Base-by-base conservation (phyloP, 106 monocot species). In the Platanthera zijinensis region DNA sequence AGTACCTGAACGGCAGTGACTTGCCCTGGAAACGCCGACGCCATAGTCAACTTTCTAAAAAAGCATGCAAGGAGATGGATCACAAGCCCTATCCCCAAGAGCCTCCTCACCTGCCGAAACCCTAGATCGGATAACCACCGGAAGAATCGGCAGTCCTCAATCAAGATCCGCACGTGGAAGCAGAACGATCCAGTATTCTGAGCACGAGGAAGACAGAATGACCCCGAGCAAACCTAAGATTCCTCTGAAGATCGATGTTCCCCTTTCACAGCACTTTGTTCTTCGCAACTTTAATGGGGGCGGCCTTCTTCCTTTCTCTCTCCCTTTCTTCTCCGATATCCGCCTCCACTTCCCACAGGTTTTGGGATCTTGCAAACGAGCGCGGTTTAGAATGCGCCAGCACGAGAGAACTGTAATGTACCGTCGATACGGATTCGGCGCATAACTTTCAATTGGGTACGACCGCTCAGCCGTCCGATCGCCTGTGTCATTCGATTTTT, bases 1-100 rank as follows among this genome's bases (percentile, higher is more conserved):
- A 63, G 66, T 78, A 84, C 81, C 84, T 79, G 76, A 22, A 48
- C 73, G 11, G 78, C 87, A 57, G 64, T 81, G 32, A 87, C 81
- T 51, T 84, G 81, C 2, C 74, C 53, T 10, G 74, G 74, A 39
- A 74, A 77, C 76, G 66, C 54, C 8, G 82, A 77, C 82, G 84
- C 86, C 86, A 86, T 86, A 71, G 57, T 50, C 21, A 76, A 46
- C 66, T 22, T 39, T 39, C 62, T 47, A 50, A 75, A 46, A 56
- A 15, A 51, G 72, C 78, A 72, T 48, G 74, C 74, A 70, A 10
- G 46, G 57, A 76, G 7, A 32, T 13, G 15, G 50, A 77, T 59
- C 63, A 45, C 59, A 71, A 57, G 30, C 49, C 77, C 28, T 57
- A 13, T 25, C 22, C 48, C 52, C 66, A 30, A 17, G 69, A 54